phyloP scores from a whole-genome alignment of 2,329 filamentous ascomycete genomes.

The Epichloe coenophiala region DNA sequence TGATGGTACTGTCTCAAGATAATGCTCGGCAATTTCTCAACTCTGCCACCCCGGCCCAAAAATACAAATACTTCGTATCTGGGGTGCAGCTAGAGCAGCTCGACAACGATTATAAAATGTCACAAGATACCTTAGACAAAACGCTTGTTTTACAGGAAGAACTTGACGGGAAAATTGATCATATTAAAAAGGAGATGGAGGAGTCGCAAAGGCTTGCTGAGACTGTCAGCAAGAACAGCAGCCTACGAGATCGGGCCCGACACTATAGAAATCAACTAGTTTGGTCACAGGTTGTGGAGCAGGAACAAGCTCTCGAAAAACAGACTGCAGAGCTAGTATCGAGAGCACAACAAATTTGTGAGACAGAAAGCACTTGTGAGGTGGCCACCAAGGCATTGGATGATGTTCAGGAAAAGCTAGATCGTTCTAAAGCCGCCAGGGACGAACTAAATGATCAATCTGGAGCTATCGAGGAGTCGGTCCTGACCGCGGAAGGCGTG shows the following conservation, averaged over 20 bases:
- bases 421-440: slow-evolving; percentile 23
- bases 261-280: slow-evolving; percentile 53
- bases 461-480: slow-evolving; percentile 29
- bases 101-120: slow-evolving; percentile 77
- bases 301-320: slow-evolving; percentile 43
- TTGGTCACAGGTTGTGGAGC: slow-evolving; percentile 77
- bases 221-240: slow-evolving; percentile 50
- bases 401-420: slow-evolving; percentile 30
- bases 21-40: slow-evolving; percentile 89
- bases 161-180: slow-evolving; percentile 18
- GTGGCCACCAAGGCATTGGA: slow-evolving; percentile 37
- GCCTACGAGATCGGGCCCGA: slow-evolving; percentile 46
- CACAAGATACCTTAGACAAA: slow-evolving; percentile 65
- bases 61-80: slow-evolving; percentile 93
- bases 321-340: slow-evolving; percentile 16
- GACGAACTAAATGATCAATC: slow-evolving; percentile 32
- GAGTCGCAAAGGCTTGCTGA: slow-evolving; percentile 52
- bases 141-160: slow-evolving; percentile 29
- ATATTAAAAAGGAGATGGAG: slow-evolving; percentile 31
- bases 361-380: slow-evolving; percentile 16
- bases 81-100: slow-evolving; percentile 88
- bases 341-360: slow-evolving; percentile 13
- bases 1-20: slow-evolving; percentile 92
- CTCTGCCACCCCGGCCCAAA: slow-evolving; percentile 64
- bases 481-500: slow-evolving; percentile 32